Evolutionary conservation across 2,329 filamentous ascomycete species (phyloP).

Genomic region (Coniochaeta hoffmannii): DNA sequence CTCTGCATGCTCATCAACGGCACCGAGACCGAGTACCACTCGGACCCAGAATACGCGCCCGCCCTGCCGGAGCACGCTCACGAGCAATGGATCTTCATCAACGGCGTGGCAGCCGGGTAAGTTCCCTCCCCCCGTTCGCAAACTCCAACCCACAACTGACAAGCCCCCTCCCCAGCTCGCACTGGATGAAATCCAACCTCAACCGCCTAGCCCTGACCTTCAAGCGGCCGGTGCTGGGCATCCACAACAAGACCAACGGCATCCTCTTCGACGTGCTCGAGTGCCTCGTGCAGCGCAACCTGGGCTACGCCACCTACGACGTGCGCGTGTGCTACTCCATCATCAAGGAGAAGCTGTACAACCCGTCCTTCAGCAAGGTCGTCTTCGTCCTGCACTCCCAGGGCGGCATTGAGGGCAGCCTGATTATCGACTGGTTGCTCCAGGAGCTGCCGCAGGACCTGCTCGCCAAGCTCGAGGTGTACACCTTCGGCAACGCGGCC

Average conservation of each 20-base stretch:
- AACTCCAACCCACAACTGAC: slow-evolving; percentile 23
- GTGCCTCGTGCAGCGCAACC: slow-evolving; percentile 69
- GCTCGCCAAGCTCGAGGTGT: slow-evolving; percentile 63
- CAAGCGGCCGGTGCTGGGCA: slow-evolving; percentile 59
- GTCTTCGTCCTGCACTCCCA: slow-evolving; percentile 72
- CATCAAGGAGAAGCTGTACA: slow-evolving; percentile 56
- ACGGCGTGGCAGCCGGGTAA: slow-evolving; percentile 60
- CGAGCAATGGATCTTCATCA: slow-evolving; percentile 76
- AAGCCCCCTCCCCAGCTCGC: slow-evolving; percentile 30
- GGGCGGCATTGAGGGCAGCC: slow-evolving; percentile 64
- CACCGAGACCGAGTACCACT: slow-evolving; percentile 37
- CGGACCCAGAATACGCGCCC: slow-evolving; percentile 44
- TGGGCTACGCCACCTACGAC: slow-evolving; percentile 64
- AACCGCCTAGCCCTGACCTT: slow-evolving; percentile 67
- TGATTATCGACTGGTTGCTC: slow-evolving; percentile 71
- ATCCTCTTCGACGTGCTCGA: slow-evolving; percentile 71
- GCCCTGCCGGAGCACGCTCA: slow-evolving; percentile 41
- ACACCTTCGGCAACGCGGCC: slow-evolving; percentile 71
- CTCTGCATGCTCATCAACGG: slow-evolving; percentile 49
- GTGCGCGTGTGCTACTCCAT: slow-evolving; percentile 54
- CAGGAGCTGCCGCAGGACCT: slow-evolving; percentile 61
- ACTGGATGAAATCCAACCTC: slow-evolving; percentile 65
- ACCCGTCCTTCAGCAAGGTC: slow-evolving; percentile 57
- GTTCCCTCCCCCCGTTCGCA: slow-evolving; percentile 13
- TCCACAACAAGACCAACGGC: slow-evolving; percentile 68